phyloP scores from a whole-genome alignment of 2,329 filamentous ascomycete species.

The Rhexocercosporidium sp. region DNA sequence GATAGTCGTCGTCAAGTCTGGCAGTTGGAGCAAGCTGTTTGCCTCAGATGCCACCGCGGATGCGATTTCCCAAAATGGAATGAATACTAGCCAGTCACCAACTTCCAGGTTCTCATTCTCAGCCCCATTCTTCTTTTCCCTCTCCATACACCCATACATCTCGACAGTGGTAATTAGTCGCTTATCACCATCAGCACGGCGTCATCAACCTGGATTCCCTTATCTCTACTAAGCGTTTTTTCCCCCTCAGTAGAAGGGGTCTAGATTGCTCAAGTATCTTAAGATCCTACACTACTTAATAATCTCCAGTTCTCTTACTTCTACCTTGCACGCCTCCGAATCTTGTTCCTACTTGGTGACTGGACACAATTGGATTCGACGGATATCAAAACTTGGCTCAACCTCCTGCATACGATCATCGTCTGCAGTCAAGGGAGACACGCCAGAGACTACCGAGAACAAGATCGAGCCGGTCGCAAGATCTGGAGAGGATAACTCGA shows the following conservation, averaged over 20 bases:
- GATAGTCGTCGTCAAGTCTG: neutral
- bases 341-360: neutral
- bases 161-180: neutral
- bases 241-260: neutral
- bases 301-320: neutral
- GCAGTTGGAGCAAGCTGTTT: neutral
- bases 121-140: neutral
- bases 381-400: too few relatives aligned
- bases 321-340: neutral
- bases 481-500: conserved; percentile 12
- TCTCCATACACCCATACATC: neutral
- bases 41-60: conserved; percentile 1
- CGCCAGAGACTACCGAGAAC: conserved; percentile 10
- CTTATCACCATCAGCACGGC: neutral
- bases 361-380: too few relatives aligned
- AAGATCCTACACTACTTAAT: neutral
- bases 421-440: conserved; percentile 19
- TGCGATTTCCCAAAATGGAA: conserved; percentile 24
- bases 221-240: conserved; percentile 16
- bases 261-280: neutral
- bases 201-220: neutral
- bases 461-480: conserved; percentile 20
- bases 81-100: conserved; percentile 6
- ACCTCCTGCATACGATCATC: neutral
- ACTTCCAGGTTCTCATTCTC: neutral